These are phyloP conservation scores for Mikania micrantha DNA, from an alignment of 129 eudicot species.

Conservation along the genomic window DNA sequence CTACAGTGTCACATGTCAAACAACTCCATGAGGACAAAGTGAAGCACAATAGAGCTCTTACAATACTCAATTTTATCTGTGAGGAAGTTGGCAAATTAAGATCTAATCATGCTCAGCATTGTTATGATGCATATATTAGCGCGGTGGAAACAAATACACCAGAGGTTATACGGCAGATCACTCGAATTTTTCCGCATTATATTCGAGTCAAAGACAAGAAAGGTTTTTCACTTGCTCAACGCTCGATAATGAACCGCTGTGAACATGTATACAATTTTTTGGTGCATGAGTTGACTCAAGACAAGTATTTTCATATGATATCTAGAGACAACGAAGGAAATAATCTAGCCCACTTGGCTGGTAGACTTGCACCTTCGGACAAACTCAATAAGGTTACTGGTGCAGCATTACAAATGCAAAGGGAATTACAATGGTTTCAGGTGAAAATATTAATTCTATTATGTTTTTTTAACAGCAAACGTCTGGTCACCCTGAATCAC, in stretches of 20 bases:
- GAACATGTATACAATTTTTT: constrained; percentile 23
- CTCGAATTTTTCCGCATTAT: constrained; percentile 9
- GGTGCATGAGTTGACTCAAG: not conserved
- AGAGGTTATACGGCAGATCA: constrained; percentile 21
- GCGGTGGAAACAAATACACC: constrained; percentile 16
- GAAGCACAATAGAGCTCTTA: constrained; percentile 3
- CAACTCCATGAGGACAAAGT: constrained; percentile 6
- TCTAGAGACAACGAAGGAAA: not conserved
- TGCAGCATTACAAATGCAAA: constrained; percentile 22
- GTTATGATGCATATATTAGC: not conserved
- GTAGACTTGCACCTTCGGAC: constrained; percentile 10
- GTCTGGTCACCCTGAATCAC: too few relatives aligned
- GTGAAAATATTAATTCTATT: too few relatives aligned
- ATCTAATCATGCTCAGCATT: not conserved
- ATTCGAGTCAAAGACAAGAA: not conserved
- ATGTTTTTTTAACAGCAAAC: too few relatives aligned
- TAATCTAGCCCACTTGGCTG: constrained; percentile 22
- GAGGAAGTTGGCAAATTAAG: constrained; percentile 16
- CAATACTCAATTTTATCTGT: constrained; percentile 3
- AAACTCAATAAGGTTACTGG: constrained; percentile 24
- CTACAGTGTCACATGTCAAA: constrained; percentile 7
- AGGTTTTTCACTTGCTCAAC: not conserved
- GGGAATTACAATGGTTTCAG: not conserved
- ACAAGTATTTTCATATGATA: not conserved
- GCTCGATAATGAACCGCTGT: constrained; percentile 15